phyloP scores from a whole-genome alignment of 176 grass and related monocot species.

The Triticum timopheevii region DNA sequence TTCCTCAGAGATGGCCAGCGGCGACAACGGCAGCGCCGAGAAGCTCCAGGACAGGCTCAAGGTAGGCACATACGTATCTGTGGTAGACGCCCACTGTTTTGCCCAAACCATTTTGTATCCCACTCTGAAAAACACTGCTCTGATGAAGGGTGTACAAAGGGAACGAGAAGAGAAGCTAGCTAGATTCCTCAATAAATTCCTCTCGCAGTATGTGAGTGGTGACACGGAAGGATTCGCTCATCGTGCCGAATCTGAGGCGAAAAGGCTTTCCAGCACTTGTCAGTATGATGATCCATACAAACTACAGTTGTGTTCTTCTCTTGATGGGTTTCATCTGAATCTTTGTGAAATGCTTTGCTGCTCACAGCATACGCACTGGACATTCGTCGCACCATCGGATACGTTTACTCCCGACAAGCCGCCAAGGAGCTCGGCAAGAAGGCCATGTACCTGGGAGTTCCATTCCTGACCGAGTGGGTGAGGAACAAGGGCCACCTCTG shows the following conservation, averaged over 20 bases:
- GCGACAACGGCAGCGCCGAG: slow-evolving; percentile 59
- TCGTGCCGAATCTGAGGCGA: slow-evolving; percentile 76
- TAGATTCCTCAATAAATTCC: slow-evolving; percentile 81
- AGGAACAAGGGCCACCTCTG: slow-evolving; percentile 98
- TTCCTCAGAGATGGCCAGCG: slow-evolving; percentile 64
- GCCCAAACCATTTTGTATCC: neutral
- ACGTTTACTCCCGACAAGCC: slow-evolving; percentile 84
- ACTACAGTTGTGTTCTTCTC: neutral
- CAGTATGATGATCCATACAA: slow-evolving; percentile 29
- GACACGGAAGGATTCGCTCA: slow-evolving; percentile 72
- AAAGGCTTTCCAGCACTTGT: slow-evolving; percentile 75
- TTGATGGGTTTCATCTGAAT: neutral
- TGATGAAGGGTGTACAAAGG: slow-evolving; percentile 74
- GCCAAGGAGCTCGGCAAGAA: slow-evolving; percentile 98
- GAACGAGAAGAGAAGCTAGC: slow-evolving; percentile 93
- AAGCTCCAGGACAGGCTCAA: slow-evolving; percentile 97
- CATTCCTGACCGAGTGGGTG: slow-evolving; percentile 92
- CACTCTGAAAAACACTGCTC: slow-evolving; percentile 20
- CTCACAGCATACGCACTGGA: slow-evolving; percentile 71
- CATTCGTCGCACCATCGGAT: slow-evolving; percentile 90
- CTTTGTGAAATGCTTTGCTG: slow-evolving; percentile 29
- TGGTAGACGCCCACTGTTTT: too few species aligned
- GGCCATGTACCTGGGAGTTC: slow-evolving; percentile 93
- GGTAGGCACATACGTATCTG: slow-evolving; percentile 20
- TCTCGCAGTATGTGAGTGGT: slow-evolving; percentile 69